Base-by-base conservation (phyloP, 2,329 filamentous ascomycete genomes). In the Venturia asperata region DNA sequence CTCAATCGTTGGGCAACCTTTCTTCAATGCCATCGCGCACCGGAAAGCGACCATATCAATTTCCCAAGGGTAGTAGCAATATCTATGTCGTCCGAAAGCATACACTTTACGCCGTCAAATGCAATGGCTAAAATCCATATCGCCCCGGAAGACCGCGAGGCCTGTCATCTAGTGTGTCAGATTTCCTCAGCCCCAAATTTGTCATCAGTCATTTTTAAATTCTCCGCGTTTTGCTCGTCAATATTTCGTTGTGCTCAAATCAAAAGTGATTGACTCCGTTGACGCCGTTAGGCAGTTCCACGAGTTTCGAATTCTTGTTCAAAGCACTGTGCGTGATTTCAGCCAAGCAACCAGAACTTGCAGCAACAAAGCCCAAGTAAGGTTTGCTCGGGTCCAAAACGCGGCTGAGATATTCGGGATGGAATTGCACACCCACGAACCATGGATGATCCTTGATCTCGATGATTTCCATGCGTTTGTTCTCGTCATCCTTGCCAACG, bases 361-460 rank as follows among this genome's bases (percentile, higher is more conserved):
- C 90, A 41, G 92, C 91, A 60, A 96, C 84, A 74, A 96, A 92
- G 60, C 92, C 92, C 27, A 96, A 81, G 77, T 91, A 94, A 1
- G 90, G 87, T 73, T 85, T 85, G 72, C 85, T 88, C 0, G 90
- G 90, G 62, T 85, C 80, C 67, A 95, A 78, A 2, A 94, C 91
- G 63, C 88, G 83, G 70, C 84, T 88, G 62, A 90, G 80, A 73
- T 93, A 96, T 76, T 97, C 92, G 1, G 92, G 91, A 75, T 96
- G 92, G 76, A 89, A 93, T 76, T 96, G 92, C 10, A 94, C 89
- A 68, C 88, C 88, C 21, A 95, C 90, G 70, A 87, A 96, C 82
- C 85, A 96, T 0, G 89, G 89, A 74, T 96, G 91, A 68, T 93
- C 87, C 73, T 87, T 87, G 67, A 95, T 78, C 77, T 96, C 91